These are phyloP conservation scores for Apiosordaria backusii DNA, from an alignment of 495 filamentous ascomycete species.

Conservation along the genomic window DNA sequence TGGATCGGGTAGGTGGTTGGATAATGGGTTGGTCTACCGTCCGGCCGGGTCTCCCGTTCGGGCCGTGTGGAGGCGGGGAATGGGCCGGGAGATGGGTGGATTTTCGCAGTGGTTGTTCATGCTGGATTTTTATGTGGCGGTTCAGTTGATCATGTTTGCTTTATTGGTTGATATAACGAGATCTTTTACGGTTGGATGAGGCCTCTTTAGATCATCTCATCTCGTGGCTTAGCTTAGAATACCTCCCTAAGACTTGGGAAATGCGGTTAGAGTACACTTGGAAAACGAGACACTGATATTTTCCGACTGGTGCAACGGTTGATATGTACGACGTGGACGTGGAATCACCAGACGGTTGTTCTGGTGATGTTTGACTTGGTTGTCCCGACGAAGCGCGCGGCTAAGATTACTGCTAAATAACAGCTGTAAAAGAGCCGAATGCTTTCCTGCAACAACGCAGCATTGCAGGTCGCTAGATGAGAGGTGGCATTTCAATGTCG, in stretches of 20 bases:
- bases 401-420: not conserved
- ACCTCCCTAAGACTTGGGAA: not conserved
- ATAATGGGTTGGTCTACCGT: not conserved
- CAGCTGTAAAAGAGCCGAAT: not conserved
- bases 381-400: not conserved
- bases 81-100: not conserved
- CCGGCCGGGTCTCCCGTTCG: not conserved
- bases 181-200: not conserved
- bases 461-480: not conserved
- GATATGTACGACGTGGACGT: not conserved
- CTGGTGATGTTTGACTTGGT: not conserved
- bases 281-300: not conserved
- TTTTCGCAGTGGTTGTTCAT: not conserved
- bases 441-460: not conserved
- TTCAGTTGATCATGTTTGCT: not conserved
- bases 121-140: not conserved
- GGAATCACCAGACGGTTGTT: not conserved
- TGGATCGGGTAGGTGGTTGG: not conserved
- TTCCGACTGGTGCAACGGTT: not conserved
- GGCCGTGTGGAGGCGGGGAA: not conserved
- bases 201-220: not conserved
- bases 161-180: not conserved
- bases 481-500: not conserved
- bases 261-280: not conserved
- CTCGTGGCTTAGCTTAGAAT: not conserved